These are phyloP conservation scores for Cichorium intybus DNA, from an alignment of 140 eudicot genomes.

Conservation along the genomic window DNA sequence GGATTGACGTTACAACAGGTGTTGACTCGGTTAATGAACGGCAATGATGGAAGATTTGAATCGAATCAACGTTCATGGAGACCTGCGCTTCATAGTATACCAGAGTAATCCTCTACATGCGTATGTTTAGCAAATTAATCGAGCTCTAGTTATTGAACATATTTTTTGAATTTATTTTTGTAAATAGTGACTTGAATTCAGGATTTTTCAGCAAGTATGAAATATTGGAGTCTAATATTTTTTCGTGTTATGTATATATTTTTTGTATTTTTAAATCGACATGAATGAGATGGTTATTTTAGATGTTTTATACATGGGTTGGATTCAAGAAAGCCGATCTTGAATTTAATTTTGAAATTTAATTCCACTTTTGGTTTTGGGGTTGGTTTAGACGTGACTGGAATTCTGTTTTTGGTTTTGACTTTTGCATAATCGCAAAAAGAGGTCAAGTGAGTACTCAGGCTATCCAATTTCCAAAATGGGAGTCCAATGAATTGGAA, in stretches of 20 bases:
- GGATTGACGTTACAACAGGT: slow-evolving; percentile 42
- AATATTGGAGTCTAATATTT: not conserved
- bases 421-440: too few relatives aligned
- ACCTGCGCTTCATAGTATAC: slow-evolving; percentile 49
- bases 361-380: too few relatives aligned
- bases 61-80: slow-evolving; percentile 49
- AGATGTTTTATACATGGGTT: too few relatives aligned
- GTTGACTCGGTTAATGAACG: slow-evolving; percentile 33
- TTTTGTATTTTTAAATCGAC: not conserved
- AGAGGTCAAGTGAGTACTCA: too few relatives aligned
- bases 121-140: slow-evolving; percentile 1
- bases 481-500: too few relatives aligned
- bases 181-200: slow-evolving; percentile 12
- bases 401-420: too few relatives aligned
- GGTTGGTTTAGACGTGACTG: too few relatives aligned
- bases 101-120: slow-evolving; percentile 30
- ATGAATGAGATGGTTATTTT: too few relatives aligned
- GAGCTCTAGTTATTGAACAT: slow-evolving; percentile 14
- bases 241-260: not conserved
- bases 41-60: slow-evolving; percentile 15
- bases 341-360: too few relatives aligned
- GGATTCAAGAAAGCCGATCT: too few relatives aligned
- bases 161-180: not conserved
- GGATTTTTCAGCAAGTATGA: not conserved
- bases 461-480: too few relatives aligned